Evolutionary conservation across 164 flowering plant species (phyloP).

Genomic region (Chimonanthus praecox): DNA sequence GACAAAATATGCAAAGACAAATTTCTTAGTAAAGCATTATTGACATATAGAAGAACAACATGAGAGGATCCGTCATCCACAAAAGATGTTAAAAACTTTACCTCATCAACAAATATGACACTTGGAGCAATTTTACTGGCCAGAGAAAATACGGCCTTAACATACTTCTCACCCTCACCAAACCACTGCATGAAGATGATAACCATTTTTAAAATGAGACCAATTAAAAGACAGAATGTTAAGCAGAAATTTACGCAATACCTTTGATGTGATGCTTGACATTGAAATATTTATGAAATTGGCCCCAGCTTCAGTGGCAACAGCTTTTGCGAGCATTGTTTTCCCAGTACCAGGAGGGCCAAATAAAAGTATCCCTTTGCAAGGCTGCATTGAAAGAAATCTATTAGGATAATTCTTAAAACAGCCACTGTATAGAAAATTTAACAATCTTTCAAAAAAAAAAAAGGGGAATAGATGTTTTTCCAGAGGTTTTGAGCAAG

Average conservation of each 20-base stretch:
- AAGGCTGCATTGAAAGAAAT: conserved; percentile 58
- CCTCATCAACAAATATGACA: conserved; percentile 96
- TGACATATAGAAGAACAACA: neutral
- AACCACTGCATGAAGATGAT: conserved; percentile 56
- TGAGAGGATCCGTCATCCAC: neutral
- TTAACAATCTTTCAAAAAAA: too few species aligned
- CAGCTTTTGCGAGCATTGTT: conserved; percentile 97
- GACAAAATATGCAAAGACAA: neutral
- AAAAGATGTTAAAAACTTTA: conserved; percentile 19
- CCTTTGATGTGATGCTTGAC: conserved; percentile 98
- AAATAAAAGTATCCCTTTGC: conserved; percentile 91
- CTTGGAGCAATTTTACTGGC: conserved; percentile 97
- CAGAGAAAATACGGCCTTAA: conserved; percentile 88
- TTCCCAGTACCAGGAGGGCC: conserved; percentile 99
- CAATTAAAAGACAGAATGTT: neutral
- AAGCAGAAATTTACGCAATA: neutral
- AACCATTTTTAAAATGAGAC: neutral
- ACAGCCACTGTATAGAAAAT: neutral
- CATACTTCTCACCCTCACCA: conserved; percentile 97
- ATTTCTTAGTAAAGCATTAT: neutral
- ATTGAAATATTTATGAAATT: conserved; percentile 93
- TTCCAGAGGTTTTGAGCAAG: too few species aligned
- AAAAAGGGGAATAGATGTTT: too few species aligned
- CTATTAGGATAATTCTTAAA: neutral
- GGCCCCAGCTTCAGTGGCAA: conserved; percentile 97